Evolutionary conservation across 805 yeast genomes (phyloP).

Genomic region (Geotrichum ghanense): DNA sequence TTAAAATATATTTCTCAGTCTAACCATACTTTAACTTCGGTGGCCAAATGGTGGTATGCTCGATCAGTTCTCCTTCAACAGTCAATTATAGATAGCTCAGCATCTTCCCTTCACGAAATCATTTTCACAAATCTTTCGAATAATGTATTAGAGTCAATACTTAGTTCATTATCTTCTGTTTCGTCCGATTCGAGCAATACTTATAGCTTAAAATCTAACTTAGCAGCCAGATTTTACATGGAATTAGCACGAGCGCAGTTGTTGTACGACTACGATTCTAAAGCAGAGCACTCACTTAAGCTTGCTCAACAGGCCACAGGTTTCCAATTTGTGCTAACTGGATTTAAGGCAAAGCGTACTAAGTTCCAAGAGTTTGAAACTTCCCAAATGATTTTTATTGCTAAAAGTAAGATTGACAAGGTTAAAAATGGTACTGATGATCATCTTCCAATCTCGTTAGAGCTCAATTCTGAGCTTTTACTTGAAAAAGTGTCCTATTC

Average conservation of each 20-base stretch:
- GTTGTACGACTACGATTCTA: constrained; percentile 22
- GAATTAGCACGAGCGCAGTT: constrained; percentile 49
- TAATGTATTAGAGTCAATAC: constrained; percentile 8
- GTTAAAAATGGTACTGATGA: constrained; percentile 11
- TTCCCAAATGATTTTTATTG: constrained; percentile 66
- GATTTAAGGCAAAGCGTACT: constrained; percentile 81
- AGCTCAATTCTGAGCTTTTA: constrained; percentile 63
- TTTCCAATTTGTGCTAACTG: constrained; percentile 62
- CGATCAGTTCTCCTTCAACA: constrained; percentile 27
- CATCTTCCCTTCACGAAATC: constrained; percentile 19
- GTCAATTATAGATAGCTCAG: constrained; percentile 18
- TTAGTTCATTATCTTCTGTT: background rate
- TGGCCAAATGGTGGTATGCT: constrained; percentile 23
- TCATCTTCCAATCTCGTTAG: constrained; percentile 26
- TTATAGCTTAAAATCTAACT: background rate
- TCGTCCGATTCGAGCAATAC: background rate
- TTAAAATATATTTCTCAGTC: constrained; percentile 30
- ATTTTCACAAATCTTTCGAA: constrained; percentile 15
- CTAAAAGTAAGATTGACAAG: constrained; percentile 30
- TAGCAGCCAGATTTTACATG: constrained; percentile 38
- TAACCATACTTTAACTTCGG: constrained; percentile 14
- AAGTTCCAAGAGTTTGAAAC: constrained; percentile 65
- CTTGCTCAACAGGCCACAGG: constrained; percentile 37
- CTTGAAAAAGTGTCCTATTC: constrained; percentile 64
- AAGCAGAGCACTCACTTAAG: constrained; percentile 15